phyloP scores from a whole-genome alignment of 2,329 filamentous ascomycete genomes.

The Kalaharituber pfeilii region DNA sequence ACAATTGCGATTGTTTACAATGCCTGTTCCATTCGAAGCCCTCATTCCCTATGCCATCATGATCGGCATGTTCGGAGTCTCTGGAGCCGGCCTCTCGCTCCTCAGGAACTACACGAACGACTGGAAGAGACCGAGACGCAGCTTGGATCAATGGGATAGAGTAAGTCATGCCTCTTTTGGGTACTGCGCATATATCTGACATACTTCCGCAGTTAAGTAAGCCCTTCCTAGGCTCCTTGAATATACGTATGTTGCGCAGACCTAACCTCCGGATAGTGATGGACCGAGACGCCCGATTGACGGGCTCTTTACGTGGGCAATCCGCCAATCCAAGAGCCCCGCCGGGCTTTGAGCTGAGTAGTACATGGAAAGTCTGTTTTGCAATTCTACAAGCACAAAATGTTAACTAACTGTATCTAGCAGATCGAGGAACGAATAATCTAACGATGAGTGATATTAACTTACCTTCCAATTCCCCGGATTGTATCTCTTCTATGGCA shows the following conservation, averaged over 20 bases:
- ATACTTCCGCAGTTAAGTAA: not conserved
- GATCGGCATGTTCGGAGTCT: conserved; percentile 44
- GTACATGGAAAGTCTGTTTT: conserved; percentile 42
- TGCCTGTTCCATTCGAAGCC: conserved; percentile 48
- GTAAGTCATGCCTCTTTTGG: conserved; percentile 32
- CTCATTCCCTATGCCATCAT: conserved; percentile 49
- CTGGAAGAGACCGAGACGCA: conserved; percentile 43
- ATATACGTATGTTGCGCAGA: too few species aligned
- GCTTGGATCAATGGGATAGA: conserved; percentile 45
- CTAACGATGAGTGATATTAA: too few species aligned
- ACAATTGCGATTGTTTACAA: too few species aligned
- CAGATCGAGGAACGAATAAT: not conserved
- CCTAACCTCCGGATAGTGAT: conserved; percentile 36
- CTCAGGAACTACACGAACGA: conserved; percentile 43
- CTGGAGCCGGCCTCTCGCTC: conserved; percentile 41
- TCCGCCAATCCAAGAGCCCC: conserved; percentile 39
- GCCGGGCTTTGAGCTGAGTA: conserved; percentile 44
- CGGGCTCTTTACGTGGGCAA: conserved; percentile 42
- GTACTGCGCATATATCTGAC: not conserved
- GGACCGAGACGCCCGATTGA: conserved; percentile 45
- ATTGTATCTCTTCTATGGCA: too few species aligned
- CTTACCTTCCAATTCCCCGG: too few species aligned
- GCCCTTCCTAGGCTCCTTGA: not conserved
- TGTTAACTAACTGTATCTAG: not conserved
- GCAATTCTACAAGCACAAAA: not conserved